Evolutionary conservation across 2,329 filamentous ascomycete species (phyloP), one percentile per base, ranked within the genome.

Genomic region (Colletotrichum godetiae): DNA sequence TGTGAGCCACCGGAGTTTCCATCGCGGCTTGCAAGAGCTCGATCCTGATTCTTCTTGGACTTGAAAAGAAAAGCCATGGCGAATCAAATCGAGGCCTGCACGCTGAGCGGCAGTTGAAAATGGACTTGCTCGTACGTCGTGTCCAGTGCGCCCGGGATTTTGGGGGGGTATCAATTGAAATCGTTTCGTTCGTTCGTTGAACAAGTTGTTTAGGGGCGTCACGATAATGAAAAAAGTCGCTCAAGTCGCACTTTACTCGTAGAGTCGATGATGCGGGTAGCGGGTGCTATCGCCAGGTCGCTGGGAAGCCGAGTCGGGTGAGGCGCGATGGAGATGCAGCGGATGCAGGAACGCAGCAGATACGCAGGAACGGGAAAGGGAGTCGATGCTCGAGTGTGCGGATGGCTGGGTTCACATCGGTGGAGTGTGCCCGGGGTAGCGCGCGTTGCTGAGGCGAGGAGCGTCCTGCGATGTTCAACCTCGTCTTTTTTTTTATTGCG

Each of bases 1-100:
- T 86, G 86, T 7, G 87, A 86, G 19, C 71, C 71, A 11, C 68
- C 72, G 11, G 84, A 79, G 73, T 83, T 84, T 65, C 86, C 88
- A 79, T 91, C 89, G 80, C 89, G 88, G 80, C 86, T 88, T 66
- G 86, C 84, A 76, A 89, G 81, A 70, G 84, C 85, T 80, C 91
- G 89, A 78, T 92, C 91, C 82, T 93, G 91, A 80, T 90, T 89
- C 84, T 94, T 95, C 85, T 95, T 95, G 69, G 92, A 94, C 83
- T 94, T 94, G 87, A 95, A 95, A 75, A 95, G 88, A 83, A 95
- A 95, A 77, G 93, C 92, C 93, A 95, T 95, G 83, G 82, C 87
- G 82, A 79, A 78, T 83, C 80, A 71, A 37, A 61, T 73, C 67
- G 81, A 78, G 79, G 80, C 79, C 82, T 81, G 82, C 81, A 80